phyloP scores from a whole-genome alignment of 306 rosid species.

The Vigna reflexopilosa region DNA sequence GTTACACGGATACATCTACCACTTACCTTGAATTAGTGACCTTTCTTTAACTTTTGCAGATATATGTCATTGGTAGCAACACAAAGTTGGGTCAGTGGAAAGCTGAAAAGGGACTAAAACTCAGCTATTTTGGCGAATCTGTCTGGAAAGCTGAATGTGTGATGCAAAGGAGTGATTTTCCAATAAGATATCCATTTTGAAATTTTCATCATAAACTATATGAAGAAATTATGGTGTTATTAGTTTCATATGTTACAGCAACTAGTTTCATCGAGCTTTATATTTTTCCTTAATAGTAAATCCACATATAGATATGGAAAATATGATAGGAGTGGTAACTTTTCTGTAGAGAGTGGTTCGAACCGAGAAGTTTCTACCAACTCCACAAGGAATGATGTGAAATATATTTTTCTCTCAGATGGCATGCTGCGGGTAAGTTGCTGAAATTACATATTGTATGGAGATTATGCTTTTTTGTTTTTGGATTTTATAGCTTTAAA shows the following conservation, averaged over 20 bases:
- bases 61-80: constrained; percentile 76
- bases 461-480: constrained; percentile 24
- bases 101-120: constrained; percentile 72
- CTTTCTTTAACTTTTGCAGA: constrained; percentile 55
- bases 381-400: constrained; percentile 61
- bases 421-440: constrained; percentile 85
- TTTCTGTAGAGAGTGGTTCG: constrained; percentile 74
- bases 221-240: constrained; percentile 19
- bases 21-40: constrained; percentile 37
- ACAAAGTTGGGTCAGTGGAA: constrained; percentile 84
- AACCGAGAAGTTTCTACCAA: constrained; percentile 68
- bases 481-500: constrained; percentile 12
- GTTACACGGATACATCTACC: background rate
- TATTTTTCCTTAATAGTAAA: constrained; percentile 60
- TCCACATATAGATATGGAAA: constrained; percentile 89
- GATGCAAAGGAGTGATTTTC: constrained; percentile 68
- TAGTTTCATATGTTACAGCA: constrained; percentile 33
- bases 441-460: constrained; percentile 24
- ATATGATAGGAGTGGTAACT: constrained; percentile 62
- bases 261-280: constrained; percentile 23
- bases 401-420: constrained; percentile 75
- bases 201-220: constrained; percentile 35
- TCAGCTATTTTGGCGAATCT: constrained; percentile 75
- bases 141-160: constrained; percentile 88
- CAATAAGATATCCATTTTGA: constrained; percentile 78